Evolutionary conservation across 2,329 filamentous ascomycete genomes (phyloP).

Genomic region (Fusarium mangiferae): DNA sequence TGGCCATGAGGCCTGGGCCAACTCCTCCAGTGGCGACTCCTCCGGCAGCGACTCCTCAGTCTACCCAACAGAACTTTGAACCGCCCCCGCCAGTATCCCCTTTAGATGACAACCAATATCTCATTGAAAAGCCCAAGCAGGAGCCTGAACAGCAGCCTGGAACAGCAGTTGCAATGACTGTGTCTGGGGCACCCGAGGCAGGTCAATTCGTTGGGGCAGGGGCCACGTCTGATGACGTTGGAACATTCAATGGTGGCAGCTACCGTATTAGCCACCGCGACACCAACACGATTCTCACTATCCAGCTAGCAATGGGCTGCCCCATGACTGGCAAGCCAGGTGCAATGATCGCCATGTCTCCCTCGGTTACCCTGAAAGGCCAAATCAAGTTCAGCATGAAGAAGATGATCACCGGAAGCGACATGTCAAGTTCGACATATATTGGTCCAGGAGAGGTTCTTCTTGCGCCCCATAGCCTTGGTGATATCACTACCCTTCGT

Average conservation of each 20-base stretch:
- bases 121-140: constrained; percentile 45
- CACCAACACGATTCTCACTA: constrained; percentile 86
- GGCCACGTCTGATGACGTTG: constrained; percentile 81
- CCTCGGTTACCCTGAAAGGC: constrained; percentile 85
- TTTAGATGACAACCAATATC: constrained; percentile 37
- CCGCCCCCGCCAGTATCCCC: constrained; percentile 42
- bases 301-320: constrained; percentile 90
- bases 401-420: constrained; percentile 86
- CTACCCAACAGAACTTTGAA: constrained; percentile 42
- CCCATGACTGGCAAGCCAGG: constrained; percentile 85
- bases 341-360: constrained; percentile 94
- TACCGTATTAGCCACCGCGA: constrained; percentile 94
- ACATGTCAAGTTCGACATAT: constrained; percentile 81
- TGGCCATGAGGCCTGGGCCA: constrained; percentile 32
- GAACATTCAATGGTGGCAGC: constrained; percentile 96
- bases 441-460: constrained; percentile 92
- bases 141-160: constrained; percentile 38
- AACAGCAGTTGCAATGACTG: constrained; percentile 47
- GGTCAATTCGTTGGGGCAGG: constrained; percentile 71
- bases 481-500: constrained; percentile 85
- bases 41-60: constrained; percentile 35
- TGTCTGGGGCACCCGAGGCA: constrained; percentile 54
- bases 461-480: constrained; percentile 80
- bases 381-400: constrained; percentile 87
- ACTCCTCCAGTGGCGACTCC: constrained; percentile 39